These are phyloP conservation scores for Acacia concinna DNA, from an alignment of 331 rosid species.

Conservation along the genomic window DNA sequence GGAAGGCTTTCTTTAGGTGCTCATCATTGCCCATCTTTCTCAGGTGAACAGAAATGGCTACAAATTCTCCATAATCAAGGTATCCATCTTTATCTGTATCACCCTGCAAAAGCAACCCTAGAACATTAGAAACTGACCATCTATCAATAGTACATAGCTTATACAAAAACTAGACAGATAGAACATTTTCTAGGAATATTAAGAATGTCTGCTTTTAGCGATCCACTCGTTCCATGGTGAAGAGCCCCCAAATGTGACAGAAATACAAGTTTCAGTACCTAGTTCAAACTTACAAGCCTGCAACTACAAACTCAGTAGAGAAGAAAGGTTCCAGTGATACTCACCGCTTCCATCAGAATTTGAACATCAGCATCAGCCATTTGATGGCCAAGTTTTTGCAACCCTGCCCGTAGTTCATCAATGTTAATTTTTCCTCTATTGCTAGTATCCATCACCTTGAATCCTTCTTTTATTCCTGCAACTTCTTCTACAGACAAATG, in stretches of 20 bases:
- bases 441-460: slow-evolving; percentile 56
- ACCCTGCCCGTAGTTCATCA: slow-evolving; percentile 64
- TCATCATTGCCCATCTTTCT: slow-evolving; percentile 70
- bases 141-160: not conserved
- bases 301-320: not conserved
- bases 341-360: slow-evolving; percentile 75
- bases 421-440: slow-evolving; percentile 57
- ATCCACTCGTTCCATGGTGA: not conserved
- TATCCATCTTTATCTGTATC: slow-evolving; percentile 80
- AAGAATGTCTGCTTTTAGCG: not conserved
- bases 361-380: slow-evolving; percentile 59
- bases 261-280: not conserved
- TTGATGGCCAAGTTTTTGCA: slow-evolving; percentile 75
- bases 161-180: not conserved
- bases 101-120: slow-evolving; percentile 63
- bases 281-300: not conserved
- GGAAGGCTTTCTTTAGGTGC: slow-evolving; percentile 80
- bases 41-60: slow-evolving; percentile 81
- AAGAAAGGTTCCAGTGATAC: slow-evolving; percentile 22
- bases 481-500: slow-evolving; percentile 69
- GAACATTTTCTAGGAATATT: not conserved
- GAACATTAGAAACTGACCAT: slow-evolving; percentile 7
- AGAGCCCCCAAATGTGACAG: not conserved
- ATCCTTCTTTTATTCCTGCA: slow-evolving; percentile 68
- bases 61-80: slow-evolving; percentile 88